These are phyloP conservation scores for Coniella lustricola DNA, from an alignment of 2,329 filamentous ascomycete species.

Conservation along the genomic window DNA sequence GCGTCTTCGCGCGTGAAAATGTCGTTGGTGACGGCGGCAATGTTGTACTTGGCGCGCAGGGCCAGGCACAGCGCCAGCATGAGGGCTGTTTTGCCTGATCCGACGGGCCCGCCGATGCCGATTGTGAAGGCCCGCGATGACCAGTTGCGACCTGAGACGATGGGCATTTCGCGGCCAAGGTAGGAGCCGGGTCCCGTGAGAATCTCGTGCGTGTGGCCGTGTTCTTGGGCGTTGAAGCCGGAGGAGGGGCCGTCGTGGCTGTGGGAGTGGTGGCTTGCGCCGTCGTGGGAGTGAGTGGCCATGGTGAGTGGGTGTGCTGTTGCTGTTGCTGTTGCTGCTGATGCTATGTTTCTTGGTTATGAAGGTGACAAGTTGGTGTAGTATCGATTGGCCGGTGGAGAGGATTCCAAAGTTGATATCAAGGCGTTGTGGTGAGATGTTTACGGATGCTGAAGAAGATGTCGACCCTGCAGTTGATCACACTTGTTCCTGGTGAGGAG, in stretches of 20 bases:
- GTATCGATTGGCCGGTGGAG: too few relatives aligned
- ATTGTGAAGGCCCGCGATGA: slow-evolving; percentile 85
- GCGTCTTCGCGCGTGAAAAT: slow-evolving; percentile 98
- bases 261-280: slow-evolving; percentile 28
- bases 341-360: neutral
- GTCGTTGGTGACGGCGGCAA: slow-evolving; percentile 96
- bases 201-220: slow-evolving; percentile 94
- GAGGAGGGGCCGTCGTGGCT: slow-evolving; percentile 48
- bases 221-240: slow-evolving; percentile 53
- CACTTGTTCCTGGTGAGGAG: too few relatives aligned
- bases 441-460: too few relatives aligned
- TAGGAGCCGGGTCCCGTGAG: slow-evolving; percentile 90
- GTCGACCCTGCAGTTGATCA: too few relatives aligned
- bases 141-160: slow-evolving; percentile 84
- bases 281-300: neutral
- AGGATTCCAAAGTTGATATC: too few relatives aligned
- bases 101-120: slow-evolving; percentile 98
- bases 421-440: too few relatives aligned
- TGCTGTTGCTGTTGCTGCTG: too few relatives aligned
- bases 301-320: too few relatives aligned
- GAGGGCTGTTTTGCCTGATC: slow-evolving; percentile 92
- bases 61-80: slow-evolving; percentile 90
- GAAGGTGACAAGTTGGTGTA: too few relatives aligned
- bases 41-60: slow-evolving; percentile 72
- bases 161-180: slow-evolving; percentile 84